Evolutionary conservation across 306 rosid genomes (phyloP).

Genomic region (Trifolium subterraneum): DNA sequence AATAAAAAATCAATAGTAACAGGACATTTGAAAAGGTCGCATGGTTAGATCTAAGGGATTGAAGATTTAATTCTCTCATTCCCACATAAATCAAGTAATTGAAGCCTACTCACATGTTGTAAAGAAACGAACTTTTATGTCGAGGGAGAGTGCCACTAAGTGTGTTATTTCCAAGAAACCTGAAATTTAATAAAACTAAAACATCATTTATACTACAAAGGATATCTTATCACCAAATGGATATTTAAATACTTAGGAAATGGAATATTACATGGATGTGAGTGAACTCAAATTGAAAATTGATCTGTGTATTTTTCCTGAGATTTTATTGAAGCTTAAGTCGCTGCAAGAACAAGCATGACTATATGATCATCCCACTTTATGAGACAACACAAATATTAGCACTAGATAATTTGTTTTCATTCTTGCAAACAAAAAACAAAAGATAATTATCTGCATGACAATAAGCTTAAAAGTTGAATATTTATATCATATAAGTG

Average conservation of each 20-base stretch:
- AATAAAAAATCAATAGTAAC: too few relatives aligned
- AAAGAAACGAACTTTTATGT: conserved; percentile 56
- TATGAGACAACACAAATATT: not conserved
- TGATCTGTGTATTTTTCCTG: conserved; percentile 61
- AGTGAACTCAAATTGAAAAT: conserved; percentile 73
- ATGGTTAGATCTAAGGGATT: not conserved
- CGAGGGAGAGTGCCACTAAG: conserved; percentile 66
- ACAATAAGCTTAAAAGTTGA: conserved; percentile 8
- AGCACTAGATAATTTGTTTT: not conserved
- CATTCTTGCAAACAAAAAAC: not conserved
- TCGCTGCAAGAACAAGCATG: conserved; percentile 63
- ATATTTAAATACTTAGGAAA: conserved; percentile 24
- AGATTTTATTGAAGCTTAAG: conserved; percentile 85
- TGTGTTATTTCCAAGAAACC: conserved; percentile 85
- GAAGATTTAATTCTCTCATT: not conserved
- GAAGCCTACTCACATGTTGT: conserved; percentile 57
- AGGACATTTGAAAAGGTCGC: not conserved
- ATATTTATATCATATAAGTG: not conserved
- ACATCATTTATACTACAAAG: conserved; percentile 24
- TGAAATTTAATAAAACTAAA: conserved; percentile 30
- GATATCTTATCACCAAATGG: conserved; percentile 15
- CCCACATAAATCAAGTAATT: too few relatives aligned
- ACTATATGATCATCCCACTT: not conserved
- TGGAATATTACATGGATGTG: conserved; percentile 58
- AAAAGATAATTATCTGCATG: not conserved